phyloP scores from a whole-genome alignment of 768 basidiomycete species.

The Mycena indigotica region DNA sequence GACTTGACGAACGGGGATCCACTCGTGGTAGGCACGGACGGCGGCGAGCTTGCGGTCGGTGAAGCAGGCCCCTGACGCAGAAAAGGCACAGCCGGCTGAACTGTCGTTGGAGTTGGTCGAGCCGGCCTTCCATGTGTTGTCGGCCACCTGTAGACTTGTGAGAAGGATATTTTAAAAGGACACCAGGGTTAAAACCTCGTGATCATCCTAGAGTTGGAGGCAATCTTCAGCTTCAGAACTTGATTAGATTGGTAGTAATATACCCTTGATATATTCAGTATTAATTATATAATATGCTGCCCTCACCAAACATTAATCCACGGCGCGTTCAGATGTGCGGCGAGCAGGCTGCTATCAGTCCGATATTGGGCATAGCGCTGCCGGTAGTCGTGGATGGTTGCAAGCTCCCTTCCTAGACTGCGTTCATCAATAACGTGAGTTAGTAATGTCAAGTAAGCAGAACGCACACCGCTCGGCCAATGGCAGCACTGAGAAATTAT shows the following conservation, averaged over 20 bases:
- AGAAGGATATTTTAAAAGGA: neutral
- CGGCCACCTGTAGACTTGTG: constrained; percentile 42
- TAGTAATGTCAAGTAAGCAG: no score
- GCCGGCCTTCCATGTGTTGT: constrained; percentile 60
- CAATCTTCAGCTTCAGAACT: no score
- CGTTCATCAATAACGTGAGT: neutral
- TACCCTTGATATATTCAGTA: no score
- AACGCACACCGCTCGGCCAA: constrained; percentile 45
- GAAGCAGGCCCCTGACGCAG: constrained; percentile 57
- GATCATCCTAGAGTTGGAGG: constrained; percentile 45
- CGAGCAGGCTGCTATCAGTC: constrained; percentile 49
- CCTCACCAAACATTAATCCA: constrained; percentile 60
- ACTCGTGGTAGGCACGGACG: constrained; percentile 61
- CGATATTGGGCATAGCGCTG: constrained; percentile 55
- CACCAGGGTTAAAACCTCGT: constrained; percentile 38
- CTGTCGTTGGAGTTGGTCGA: constrained; percentile 60
- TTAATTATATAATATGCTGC: no score
- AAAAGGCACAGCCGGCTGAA: constrained; percentile 49
- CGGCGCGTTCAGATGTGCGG: constrained; percentile 51
- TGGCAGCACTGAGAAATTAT: constrained; percentile 37
- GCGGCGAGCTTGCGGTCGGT: constrained; percentile 62
- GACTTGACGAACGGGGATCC: constrained; percentile 65
- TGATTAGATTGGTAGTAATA: no score
- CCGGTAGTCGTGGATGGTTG: constrained; percentile 58
- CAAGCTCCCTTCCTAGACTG: constrained; percentile 52